Evolutionary conservation across 805 yeast genomes (phyloP), one percentile per base, ranked within the genome.

Genomic region (Nakazawaea ambrosiae): DNA sequence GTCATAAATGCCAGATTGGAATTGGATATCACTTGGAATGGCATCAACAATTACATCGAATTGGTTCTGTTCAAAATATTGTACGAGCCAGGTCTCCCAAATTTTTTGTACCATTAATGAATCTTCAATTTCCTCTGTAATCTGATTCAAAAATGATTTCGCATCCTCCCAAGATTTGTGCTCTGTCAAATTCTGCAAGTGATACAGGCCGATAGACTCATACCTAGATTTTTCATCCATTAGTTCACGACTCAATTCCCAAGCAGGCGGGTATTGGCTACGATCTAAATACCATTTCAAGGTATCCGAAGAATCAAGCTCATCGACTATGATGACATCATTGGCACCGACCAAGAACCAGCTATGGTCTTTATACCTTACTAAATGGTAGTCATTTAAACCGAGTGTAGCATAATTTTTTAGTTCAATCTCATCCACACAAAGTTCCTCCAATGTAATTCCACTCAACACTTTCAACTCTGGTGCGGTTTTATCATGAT

Each of bases 271-370:
- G 49, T 58, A 84, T 37, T 63, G 57, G 2, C 68, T 67, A 27
- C 63, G 70, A 1, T 75, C 75, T 3, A 75, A 41, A 41, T 67
- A 81, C 96, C 97, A 90, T 4, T 75, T 62, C 31, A 80, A 69
- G 41, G 81, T 74, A 53, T 89, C 97, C 20, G 63, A 56, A 18
- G 81, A 57, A 37, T 76, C 78, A n/a, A 83, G 66, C 43, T 81
- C 86, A 47, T 79, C 73, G 0, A 88, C 87, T 12, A 78, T 63
- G 1, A 90, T 81, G 1, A 81, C 90, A 58, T 88, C 97, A 33
- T 75, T 73, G 0, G 96, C 86, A 51, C 90, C 77, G 4, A 90
- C 65, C 15, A 92, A 64, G 49, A 70, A 83, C 62, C 81, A 86
- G 38, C 66, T 64, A 2, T 43, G 46, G 2, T 70, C 75, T 24